phyloP scores from a whole-genome alignment of 192 early-diverging fungal species.

The Coemansia pectinata region DNA sequence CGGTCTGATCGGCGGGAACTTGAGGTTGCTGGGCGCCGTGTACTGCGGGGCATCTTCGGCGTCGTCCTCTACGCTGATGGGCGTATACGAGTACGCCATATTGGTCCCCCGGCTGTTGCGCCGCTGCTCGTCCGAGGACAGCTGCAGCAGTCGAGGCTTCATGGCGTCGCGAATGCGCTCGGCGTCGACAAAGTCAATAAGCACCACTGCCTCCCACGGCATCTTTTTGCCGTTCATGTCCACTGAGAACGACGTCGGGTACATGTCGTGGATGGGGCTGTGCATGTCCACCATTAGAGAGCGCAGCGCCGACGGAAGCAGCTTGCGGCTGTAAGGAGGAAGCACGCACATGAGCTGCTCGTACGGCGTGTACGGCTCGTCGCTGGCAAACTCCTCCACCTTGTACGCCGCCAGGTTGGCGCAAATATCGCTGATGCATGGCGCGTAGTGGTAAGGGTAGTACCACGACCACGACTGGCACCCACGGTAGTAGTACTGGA shows the following conservation, averaged over 20 bases:
- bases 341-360: conserved; percentile 99
- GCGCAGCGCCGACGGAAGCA: conserved; percentile 82
- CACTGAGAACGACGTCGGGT: conserved; percentile 84
- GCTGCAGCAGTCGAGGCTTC: conserved; percentile 61
- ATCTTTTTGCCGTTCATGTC: conserved; percentile 99
- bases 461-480: conserved; percentile 98
- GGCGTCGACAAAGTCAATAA: conserved; percentile 95
- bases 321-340: conserved; percentile 78
- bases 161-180: conserved; percentile 82
- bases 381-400: conserved; percentile 72
- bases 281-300: conserved; percentile 78
- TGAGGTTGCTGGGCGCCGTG: conserved; percentile 60
- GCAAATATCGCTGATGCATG: conserved; percentile 83
- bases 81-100: conserved; percentile 63
- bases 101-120: conserved; percentile 65
- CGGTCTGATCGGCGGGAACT: conserved; percentile 69
- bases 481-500: conserved; percentile 96
- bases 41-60: conserved; percentile 53
- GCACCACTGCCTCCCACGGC: conserved; percentile 98
- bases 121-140: conserved; percentile 60
- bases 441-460: conserved; percentile 97
- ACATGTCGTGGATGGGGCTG: conserved; percentile 95
- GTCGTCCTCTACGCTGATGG: conserved; percentile 28
- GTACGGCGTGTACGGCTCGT: conserved; percentile 89
- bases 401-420: conserved; percentile 58